Conservation (phyloP, 2,329 filamentous ascomycete species). For the Elsinoe perseae region DNA sequence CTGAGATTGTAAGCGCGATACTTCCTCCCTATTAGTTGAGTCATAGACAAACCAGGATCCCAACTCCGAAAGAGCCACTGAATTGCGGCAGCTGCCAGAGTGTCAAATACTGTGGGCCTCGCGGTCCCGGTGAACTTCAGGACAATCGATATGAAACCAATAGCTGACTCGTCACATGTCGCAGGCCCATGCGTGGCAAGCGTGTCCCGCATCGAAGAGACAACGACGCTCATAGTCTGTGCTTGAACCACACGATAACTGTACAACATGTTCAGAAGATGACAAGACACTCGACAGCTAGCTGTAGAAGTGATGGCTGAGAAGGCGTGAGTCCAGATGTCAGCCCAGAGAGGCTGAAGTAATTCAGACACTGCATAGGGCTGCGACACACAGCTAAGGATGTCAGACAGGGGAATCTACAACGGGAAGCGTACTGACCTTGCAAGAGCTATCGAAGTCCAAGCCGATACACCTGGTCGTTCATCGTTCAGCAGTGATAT, state of each 20-base stretch:
- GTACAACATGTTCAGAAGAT: slow-evolving; percentile 62
- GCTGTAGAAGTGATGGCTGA: slow-evolving; percentile 62
- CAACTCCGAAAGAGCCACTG: slow-evolving; percentile 77
- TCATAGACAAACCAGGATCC: slow-evolving; percentile 59
- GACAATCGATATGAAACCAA: slow-evolving; percentile 63
- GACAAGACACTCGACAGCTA: slow-evolving; percentile 69
- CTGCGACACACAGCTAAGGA: slow-evolving; percentile 42
- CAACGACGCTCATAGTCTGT: slow-evolving; percentile 57
- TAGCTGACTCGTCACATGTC: slow-evolving; percentile 68
- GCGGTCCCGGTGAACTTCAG: slow-evolving; percentile 59
- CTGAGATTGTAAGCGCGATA: background rate
- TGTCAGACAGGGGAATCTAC: slow-evolving; percentile 22
- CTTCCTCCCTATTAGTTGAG: background rate
- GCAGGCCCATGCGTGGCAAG: slow-evolving; percentile 77
- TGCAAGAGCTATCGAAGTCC: slow-evolving; percentile 76
- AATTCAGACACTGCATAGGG: slow-evolving; percentile 33
- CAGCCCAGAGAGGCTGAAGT: slow-evolving; percentile 54
- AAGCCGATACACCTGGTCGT: slow-evolving; percentile 57
- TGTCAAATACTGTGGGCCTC: slow-evolving; percentile 60
- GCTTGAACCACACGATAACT: slow-evolving; percentile 59
- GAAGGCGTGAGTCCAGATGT: slow-evolving; percentile 66
- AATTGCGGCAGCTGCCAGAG: slow-evolving; percentile 63
- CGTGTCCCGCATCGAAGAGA: slow-evolving; percentile 64
- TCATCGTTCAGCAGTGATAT: slow-evolving; percentile 50
- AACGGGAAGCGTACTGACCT: slow-evolving; percentile 49